phyloP scores from a whole-genome alignment of 108 stramenopile species.

The Tribonema minus region DNA sequence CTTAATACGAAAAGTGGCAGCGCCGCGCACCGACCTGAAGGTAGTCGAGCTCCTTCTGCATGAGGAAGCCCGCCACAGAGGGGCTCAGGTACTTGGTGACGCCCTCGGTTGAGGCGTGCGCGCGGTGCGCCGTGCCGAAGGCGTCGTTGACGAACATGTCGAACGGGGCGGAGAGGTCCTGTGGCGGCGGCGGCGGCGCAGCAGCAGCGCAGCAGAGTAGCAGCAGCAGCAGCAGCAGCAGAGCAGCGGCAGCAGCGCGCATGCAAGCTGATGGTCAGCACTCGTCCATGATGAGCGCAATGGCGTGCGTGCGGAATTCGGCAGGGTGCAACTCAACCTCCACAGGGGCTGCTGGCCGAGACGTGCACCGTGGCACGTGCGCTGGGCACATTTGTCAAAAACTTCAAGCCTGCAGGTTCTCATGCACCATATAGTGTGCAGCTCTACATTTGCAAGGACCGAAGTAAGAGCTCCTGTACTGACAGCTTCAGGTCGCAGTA shows the following conservation, averaged over 20 bases:
- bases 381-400: too few relatives aligned
- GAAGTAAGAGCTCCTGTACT: too few relatives aligned
- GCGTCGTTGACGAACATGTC: slow-evolving; percentile 91
- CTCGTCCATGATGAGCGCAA: neutral
- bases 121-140: slow-evolving; percentile 97
- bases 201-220: neutral
- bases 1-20: neutral
- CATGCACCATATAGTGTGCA: too few relatives aligned
- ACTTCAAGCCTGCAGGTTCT: too few relatives aligned
- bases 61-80: slow-evolving; percentile 53
- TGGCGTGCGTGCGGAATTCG: too few relatives aligned
- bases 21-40: slow-evolving; percentile 42
- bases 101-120: slow-evolving; percentile 92
- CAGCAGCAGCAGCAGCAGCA: neutral
- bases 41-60: slow-evolving; percentile 96
- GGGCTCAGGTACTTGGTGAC: slow-evolving; percentile 59
- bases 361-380: too few relatives aligned
- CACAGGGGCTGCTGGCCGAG: neutral
- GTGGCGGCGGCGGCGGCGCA: too few relatives aligned
- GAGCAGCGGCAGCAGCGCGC: neutral
- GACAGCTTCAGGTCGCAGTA: too few relatives aligned
- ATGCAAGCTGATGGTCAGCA: neutral
- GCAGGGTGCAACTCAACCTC: neutral
- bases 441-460: too few relatives aligned
- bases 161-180: slow-evolving; percentile 66